phyloP scores from a whole-genome alignment of 179 eudicot genomes.

The Sideroxylon spinosum region DNA sequence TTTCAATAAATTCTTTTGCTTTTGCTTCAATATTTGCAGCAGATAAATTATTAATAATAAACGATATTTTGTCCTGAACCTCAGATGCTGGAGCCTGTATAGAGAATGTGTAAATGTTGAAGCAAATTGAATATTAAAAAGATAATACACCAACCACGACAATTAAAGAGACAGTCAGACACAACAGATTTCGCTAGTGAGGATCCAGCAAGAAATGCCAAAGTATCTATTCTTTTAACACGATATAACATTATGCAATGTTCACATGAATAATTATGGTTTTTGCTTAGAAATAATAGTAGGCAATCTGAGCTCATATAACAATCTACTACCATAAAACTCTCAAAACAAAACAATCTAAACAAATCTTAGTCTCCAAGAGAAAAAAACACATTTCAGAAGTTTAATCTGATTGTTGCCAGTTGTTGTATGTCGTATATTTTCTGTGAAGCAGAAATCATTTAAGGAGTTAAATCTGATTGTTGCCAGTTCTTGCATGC shows the following conservation, averaged over 20 bases:
- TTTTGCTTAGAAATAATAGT: not conserved
- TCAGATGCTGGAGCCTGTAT: conserved; percentile 84
- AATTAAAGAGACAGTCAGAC: not conserved
- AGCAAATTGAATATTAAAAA: not conserved
- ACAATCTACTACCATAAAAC: too few relatives aligned
- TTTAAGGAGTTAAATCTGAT: too few relatives aligned
- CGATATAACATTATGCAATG: not conserved
- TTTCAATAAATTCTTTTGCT: conserved; percentile 77
- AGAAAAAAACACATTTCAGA: too few relatives aligned
- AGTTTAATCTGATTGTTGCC: too few relatives aligned
- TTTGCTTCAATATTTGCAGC: conserved; percentile 72
- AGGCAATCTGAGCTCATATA: too few relatives aligned
- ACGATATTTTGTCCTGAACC: conserved; percentile 83
- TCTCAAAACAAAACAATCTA: too few relatives aligned
- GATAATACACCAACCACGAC: not conserved
- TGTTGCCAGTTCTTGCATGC: too few relatives aligned
- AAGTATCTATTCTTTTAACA: not conserved
- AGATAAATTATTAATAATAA: conserved; percentile 72
- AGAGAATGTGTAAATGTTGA: conserved; percentile 10
- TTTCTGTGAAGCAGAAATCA: too few relatives aligned
- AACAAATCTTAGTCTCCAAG: too few relatives aligned
- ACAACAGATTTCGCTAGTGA: not conserved
- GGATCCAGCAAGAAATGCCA: not conserved
- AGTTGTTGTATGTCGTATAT: too few relatives aligned
- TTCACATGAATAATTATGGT: not conserved